phyloP scores from a whole-genome alignment of 129 eudicot genomes.

The Silybum marianum region DNA sequence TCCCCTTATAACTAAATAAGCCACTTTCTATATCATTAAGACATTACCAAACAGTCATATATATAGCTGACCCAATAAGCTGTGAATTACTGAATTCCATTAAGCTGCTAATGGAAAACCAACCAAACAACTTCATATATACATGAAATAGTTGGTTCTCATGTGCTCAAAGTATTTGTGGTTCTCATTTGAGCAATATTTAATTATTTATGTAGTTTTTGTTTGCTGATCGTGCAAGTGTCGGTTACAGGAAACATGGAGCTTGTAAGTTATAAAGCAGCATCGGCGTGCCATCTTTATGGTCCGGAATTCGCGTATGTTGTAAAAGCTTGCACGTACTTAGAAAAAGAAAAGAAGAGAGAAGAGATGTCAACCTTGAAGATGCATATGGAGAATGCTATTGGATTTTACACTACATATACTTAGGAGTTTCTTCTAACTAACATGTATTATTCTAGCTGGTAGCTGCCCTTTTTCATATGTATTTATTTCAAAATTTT shows the following conservation, averaged over 20 bases:
- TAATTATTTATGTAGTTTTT: neutral
- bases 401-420: conserved; percentile 2
- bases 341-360: conserved; percentile 11
- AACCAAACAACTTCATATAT: too few relatives aligned
- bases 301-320: conserved; percentile 29
- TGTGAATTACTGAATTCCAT: too few relatives aligned
- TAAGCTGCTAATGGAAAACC: too few relatives aligned
- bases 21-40: too few relatives aligned
- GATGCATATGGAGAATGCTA: conserved; percentile 34
- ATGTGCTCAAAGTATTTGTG: neutral
- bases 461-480: neutral
- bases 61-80: too few relatives aligned
- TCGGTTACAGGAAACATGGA: conserved; percentile 27
- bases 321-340: conserved; percentile 23
- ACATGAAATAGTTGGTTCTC: too few relatives aligned
- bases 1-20: too few relatives aligned
- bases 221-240: neutral
- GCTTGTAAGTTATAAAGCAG: conserved; percentile 38
- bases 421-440: neutral
- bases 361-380: conserved; percentile 18
- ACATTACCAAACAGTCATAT: too few relatives aligned
- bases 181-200: neutral
- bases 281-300: conserved; percentile 34
- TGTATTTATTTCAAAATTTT: conserved; percentile 1
- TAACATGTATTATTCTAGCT: neutral